Evolutionary conservation across 2,329 filamentous ascomycete genomes (phyloP).

Genomic region (Fusarium gaditjirri): DNA sequence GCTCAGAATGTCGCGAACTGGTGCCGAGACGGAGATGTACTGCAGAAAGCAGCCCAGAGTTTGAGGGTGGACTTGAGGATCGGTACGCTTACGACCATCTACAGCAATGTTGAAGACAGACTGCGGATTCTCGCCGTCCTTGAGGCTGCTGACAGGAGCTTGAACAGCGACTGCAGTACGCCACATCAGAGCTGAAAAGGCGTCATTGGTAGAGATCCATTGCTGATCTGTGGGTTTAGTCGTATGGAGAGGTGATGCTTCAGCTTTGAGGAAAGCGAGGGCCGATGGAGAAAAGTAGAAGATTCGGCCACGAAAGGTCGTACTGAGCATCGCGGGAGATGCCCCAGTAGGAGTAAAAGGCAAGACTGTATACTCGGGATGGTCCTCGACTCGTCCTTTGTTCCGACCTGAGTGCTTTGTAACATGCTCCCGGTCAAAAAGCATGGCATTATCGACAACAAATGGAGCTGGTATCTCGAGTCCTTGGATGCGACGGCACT

Average conservation of each 20-base stretch:
- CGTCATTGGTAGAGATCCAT: slow-evolving; percentile 32
- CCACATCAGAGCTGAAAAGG: slow-evolving; percentile 28
- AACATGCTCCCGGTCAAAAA: background rate
- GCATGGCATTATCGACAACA: slow-evolving; percentile 7
- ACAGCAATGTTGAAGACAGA: slow-evolving; percentile 26
- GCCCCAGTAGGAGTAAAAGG: slow-evolving; percentile 6
- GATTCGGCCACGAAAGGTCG: slow-evolving; percentile 10
- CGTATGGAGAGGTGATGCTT: background rate
- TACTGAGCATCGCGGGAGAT: slow-evolving; percentile 13
- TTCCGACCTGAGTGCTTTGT: slow-evolving; percentile 9
- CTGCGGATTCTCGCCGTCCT: background rate
- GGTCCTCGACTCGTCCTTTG: slow-evolving; percentile 2
- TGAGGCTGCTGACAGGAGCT: slow-evolving; percentile 5
- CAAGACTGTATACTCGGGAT: slow-evolving; percentile 14
- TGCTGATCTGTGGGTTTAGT: slow-evolving; percentile 2
- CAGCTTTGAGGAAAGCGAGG: slow-evolving; percentile 7
- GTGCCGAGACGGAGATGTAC: slow-evolving; percentile 15
- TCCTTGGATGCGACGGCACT: slow-evolving; percentile 13
- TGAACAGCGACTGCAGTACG: slow-evolving; percentile 16
- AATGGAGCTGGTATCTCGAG: background rate
- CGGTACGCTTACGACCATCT: slow-evolving; percentile 15
- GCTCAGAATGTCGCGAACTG: slow-evolving; percentile 13
- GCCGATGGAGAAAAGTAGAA: slow-evolving; percentile 29
- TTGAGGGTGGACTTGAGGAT: slow-evolving; percentile 9
- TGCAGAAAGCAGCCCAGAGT: slow-evolving; percentile 25